These are phyloP conservation scores for Aspergillus sp. DNA, from an alignment of 2,329 filamentous ascomycete species.

Conservation along the genomic window DNA sequence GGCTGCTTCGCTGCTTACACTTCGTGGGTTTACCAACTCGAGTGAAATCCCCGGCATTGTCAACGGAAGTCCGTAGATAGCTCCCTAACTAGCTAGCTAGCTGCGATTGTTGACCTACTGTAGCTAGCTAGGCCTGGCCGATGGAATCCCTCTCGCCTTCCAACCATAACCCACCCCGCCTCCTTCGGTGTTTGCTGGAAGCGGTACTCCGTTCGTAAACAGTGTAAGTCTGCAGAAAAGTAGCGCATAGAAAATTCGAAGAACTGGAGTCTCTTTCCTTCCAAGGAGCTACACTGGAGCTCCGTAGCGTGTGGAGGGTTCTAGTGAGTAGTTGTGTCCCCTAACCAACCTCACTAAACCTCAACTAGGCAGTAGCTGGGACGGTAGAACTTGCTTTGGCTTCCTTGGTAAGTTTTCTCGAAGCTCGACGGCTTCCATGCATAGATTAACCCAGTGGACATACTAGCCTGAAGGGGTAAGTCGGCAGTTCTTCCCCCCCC, in stretches of 20 bases:
- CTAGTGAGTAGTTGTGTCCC: neutral
- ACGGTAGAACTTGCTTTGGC: neutral
- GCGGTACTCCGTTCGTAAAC: too few species aligned
- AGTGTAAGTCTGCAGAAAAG: too few species aligned
- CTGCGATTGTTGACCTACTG: neutral
- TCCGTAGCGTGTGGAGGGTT: neutral
- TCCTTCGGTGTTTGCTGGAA: neutral
- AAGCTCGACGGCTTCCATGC: slow-evolving; percentile 8
- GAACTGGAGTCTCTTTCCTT: neutral
- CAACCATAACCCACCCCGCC: neutral
- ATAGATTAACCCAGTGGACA: slow-evolving; percentile 3
- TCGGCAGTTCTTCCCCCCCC: neutral
- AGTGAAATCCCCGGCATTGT: neutral
- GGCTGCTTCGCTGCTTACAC: neutral
- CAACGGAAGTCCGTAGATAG: neutral
- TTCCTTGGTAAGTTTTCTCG: slow-evolving; percentile 4
- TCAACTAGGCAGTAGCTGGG: neutral
- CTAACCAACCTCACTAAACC: neutral
- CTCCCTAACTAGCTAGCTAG: neutral
- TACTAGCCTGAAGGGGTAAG: slow-evolving; percentile 1
- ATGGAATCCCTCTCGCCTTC: neutral
- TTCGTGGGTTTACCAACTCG: neutral
- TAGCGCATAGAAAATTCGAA: neutral
- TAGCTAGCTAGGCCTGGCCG: neutral
- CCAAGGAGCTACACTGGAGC: neutral